Evolutionary conservation across 345 rosid genomes (phyloP).

Genomic region (Gossypium ekmanianum): DNA sequence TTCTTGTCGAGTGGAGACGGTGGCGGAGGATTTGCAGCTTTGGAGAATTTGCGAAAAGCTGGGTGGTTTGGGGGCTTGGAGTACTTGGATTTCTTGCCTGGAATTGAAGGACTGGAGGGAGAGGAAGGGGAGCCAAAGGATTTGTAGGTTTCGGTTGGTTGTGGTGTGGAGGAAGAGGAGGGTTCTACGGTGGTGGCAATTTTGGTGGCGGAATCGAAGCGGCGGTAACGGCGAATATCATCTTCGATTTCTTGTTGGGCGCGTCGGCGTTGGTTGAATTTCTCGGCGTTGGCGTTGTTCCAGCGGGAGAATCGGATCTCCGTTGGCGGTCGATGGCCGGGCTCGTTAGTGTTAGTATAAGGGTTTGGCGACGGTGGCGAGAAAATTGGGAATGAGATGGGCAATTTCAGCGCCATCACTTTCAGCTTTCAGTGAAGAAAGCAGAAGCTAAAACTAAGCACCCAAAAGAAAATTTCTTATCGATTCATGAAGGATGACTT

Average conservation of each 20-base stretch:
- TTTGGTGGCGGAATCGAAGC: slow-evolving; percentile 22
- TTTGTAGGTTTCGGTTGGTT: slow-evolving; percentile 36
- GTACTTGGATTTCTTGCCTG: slow-evolving; percentile 75
- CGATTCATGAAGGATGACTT: background rate
- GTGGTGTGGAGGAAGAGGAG: background rate
- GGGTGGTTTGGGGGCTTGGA: slow-evolving; percentile 56
- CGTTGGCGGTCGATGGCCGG: slow-evolving; percentile 33
- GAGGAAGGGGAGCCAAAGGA: slow-evolving; percentile 72
- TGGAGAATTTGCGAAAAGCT: slow-evolving; percentile 34
- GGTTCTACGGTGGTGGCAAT: slow-evolving; percentile 34
- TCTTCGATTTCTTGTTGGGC: slow-evolving; percentile 62
- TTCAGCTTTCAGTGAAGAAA: background rate
- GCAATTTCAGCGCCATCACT: slow-evolving; percentile 62
- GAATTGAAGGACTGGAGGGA: slow-evolving; percentile 72
- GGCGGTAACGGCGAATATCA: slow-evolving; percentile 60
- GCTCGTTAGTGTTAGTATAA: slow-evolving; percentile 14
- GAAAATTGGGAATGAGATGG: slow-evolving; percentile 59
- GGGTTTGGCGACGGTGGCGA: slow-evolving; percentile 33
- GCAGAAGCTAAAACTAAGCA: background rate
- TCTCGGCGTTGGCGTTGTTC: slow-evolving; percentile 47
- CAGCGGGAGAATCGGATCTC: slow-evolving; percentile 68
- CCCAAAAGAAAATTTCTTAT: background rate
- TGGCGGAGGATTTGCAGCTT: slow-evolving; percentile 23
- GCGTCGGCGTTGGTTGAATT: slow-evolving; percentile 61
- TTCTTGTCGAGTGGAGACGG: slow-evolving; percentile 30